A percentile compares a stretch with the other conserved stretches of the same genome.
These are phyloP conservation scores for Eucalyptus pauciflora DNA, from an alignment of 345 rosid species.

Conservation along the genomic window DNA sequence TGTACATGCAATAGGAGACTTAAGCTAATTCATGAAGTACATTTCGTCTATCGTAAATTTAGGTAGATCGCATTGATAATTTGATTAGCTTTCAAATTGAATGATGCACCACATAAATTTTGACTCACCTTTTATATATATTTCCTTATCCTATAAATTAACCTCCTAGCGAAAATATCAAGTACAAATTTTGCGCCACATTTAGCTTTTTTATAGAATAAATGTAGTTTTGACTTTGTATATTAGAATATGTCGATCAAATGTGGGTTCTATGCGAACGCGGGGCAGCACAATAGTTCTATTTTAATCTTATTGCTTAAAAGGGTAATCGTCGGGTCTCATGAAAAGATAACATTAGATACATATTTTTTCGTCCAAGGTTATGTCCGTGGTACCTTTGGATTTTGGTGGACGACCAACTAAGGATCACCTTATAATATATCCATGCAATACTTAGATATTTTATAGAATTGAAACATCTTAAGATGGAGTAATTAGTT, in stretches of 20 bases:
- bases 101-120: not conserved
- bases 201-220: not conserved
- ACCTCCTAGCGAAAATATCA: not conserved
- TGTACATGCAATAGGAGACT: not conserved
- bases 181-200: not conserved
- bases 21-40: not conserved
- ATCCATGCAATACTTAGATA: not conserved
- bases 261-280: not conserved
- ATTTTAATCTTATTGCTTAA: not conserved
- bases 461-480: not conserved
- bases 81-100: not conserved
- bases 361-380: not conserved
- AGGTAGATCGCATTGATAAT: not conserved
- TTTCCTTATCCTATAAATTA: not conserved
- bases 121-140: not conserved
- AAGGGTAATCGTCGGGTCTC: not conserved
- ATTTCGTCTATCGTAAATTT: not conserved
- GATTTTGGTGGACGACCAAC: not conserved
- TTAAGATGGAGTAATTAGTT: not conserved
- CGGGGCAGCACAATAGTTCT: not conserved
- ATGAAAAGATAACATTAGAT: not conserved
- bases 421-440: not conserved
- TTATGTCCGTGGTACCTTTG: not conserved
- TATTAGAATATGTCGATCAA: not conserved
- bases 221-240: not conserved